These are phyloP conservation scores for Primulina huaijiensis DNA, from an alignment of 257 asterid genomes.

Conservation along the genomic window DNA sequence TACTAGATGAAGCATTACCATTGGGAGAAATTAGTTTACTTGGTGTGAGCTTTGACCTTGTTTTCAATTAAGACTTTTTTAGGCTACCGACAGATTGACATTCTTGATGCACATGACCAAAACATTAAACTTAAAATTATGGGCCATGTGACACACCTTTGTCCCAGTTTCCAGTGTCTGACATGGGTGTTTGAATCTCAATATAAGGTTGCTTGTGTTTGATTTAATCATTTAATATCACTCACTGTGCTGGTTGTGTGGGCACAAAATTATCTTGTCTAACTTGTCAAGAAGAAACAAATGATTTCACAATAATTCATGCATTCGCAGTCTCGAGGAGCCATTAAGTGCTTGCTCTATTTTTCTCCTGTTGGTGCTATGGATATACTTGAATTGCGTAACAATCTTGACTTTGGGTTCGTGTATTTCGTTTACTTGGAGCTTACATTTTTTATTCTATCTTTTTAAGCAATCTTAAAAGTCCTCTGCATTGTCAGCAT, in stretches of 20 bases:
- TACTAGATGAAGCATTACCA: constrained; percentile 1
- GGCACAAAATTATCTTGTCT: constrained; percentile 7
- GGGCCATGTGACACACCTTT: not conserved
- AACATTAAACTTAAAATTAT: not conserved
- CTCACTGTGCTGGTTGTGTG: constrained; percentile 7
- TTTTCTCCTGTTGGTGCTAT: not conserved
- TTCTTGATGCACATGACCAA: not conserved
- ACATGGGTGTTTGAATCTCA: not conserved
- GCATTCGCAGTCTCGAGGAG: not conserved
- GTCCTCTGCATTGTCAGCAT: constrained; percentile 5
- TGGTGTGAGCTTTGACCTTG: not conserved
- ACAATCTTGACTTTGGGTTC: not conserved
- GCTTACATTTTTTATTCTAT: not conserved
- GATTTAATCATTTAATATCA: constrained; percentile 18
- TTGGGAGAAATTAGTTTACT: not conserved
- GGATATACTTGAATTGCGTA: constrained; percentile 2
- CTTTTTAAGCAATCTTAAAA: not conserved
- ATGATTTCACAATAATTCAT: constrained; percentile 4
- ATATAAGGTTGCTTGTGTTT: not conserved
- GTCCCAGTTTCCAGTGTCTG: not conserved
- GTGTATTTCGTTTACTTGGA: not conserved
- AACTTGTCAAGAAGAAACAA: constrained; percentile 3
- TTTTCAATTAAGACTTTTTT: too few species aligned
- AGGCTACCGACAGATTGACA: not conserved
- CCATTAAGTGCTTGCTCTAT: not conserved